Base-by-base conservation (phyloP, 768 basidiomycete genomes). In the Lactifluus hygrophoroides region DNA sequence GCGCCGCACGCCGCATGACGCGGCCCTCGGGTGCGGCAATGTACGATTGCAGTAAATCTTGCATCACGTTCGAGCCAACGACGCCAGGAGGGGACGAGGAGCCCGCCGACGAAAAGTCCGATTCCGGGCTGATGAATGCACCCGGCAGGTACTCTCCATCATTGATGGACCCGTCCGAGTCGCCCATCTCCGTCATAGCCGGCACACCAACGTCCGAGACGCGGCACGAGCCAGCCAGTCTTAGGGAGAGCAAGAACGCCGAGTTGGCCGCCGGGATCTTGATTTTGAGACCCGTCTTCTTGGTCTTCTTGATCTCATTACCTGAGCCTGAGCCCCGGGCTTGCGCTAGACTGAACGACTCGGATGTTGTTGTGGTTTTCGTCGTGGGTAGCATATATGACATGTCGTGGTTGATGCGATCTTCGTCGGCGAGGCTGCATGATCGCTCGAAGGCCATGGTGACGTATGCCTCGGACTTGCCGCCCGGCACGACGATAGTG, bases 381-480 rank as follows among this genome's bases (percentile, higher is more conserved):
- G 38, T 34, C 11, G 32, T 11, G 1, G 56, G 43, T 13, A 35
- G 35, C n/a, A 38, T 30, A 25, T 34, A 50, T 10, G 56, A 37
- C 42, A 30, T 10, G 34, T 30, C 30, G 42, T 51, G 42, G 34
- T 44, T 23, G 23, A 14, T 21, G 23, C 4, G 10, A 9, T 42
- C 50, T 14, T 21, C 25, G 28, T 6, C 19, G 5, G 17, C 34
- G 48, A 56, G 48, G 43, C 48, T 60, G 49, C 59, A 60, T 3
- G 59, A 55, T n/a, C 59, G 54, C 28, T 56, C 59, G 23, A 60
- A 60, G 1, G 59, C 53, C 59, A 60, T 55, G 32, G 59, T 48
- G 37, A 60, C 53, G 23, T 56, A 60, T 5, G 59, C 59, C 28
- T 60, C 59, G 7, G 59, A 60, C 45, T 60, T 60, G n/a, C 59